phyloP scores from a whole-genome alignment of 2,329 filamentous ascomycete genomes.

The Ophiocordyceps camponoti-saundersi region DNA sequence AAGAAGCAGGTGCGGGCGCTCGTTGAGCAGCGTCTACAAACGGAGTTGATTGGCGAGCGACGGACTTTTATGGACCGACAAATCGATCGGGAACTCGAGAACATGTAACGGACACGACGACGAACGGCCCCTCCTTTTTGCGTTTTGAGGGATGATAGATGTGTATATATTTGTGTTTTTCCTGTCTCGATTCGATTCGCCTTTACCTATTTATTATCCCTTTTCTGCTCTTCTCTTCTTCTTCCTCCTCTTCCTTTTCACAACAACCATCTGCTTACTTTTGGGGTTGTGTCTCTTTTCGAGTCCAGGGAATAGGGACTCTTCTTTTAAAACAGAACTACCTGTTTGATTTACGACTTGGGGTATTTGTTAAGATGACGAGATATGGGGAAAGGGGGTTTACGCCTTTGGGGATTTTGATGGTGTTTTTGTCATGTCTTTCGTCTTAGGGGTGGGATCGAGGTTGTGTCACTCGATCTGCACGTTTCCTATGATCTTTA shows the following conservation, averaged over 20 bases:
- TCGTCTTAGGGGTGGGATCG: no score
- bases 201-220: neutral
- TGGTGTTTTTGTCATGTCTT: no score
- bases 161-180: conserved; percentile 1
- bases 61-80: conserved; percentile 78
- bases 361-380: no score
- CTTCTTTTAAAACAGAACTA: no score
- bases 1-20: conserved; percentile 92
- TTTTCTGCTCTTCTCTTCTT: neutral
- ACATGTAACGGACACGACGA: conserved; percentile 45
- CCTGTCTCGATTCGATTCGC: neutral
- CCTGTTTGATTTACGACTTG: no score
- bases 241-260: neutral
- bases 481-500: no score
- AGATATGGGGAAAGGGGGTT: no score
- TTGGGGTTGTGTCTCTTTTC: no score
- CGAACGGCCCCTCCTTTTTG: neutral
- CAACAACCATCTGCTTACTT: neutral
- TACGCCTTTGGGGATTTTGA: no score
- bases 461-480: no score
- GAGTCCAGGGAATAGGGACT: no score
- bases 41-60: conserved; percentile 71
- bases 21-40: conserved; percentile 85
- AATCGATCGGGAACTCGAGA: conserved; percentile 86
- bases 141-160: neutral